Percentiles rank a stretch among this genome's conserved stretches.
Evolutionary conservation across 83 land plant species (phyloP).

Genomic region (Diphasiastrum complanatum): DNA sequence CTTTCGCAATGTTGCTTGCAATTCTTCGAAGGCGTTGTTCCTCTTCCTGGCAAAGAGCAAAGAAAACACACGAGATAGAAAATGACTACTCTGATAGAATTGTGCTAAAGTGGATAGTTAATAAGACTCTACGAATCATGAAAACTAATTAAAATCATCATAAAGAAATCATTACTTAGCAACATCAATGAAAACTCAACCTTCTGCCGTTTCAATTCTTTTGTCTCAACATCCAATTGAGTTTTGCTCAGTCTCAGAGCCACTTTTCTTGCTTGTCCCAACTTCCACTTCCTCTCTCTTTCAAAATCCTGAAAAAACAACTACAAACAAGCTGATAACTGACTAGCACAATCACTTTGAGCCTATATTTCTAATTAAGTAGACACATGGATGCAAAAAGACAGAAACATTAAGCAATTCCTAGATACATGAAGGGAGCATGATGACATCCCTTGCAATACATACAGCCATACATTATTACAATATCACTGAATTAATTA

Average conservation of each 20-base stretch:
- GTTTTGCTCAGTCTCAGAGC: constrained; percentile 76
- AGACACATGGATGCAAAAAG: too few relatives aligned
- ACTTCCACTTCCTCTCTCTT: constrained; percentile 94
- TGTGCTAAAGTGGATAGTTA: not conserved
- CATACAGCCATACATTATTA: too few relatives aligned
- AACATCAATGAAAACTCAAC: constrained; percentile 31
- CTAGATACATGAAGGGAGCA: too few relatives aligned
- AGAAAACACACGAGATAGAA: constrained; percentile 9
- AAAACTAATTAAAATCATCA: too few relatives aligned
- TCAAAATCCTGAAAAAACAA: constrained; percentile 78
- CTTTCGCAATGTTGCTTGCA: constrained; percentile 90
- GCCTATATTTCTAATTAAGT: too few relatives aligned
- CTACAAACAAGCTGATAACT: too few relatives aligned
- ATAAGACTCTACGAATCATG: too few relatives aligned
- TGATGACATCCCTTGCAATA: too few relatives aligned
- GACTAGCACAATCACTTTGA: too few relatives aligned
- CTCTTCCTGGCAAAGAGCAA: constrained; percentile 59
- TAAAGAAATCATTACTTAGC: not conserved
- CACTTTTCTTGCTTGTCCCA: constrained; percentile 83
- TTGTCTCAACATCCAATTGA: constrained; percentile 63
- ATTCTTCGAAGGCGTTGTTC: constrained; percentile 81
- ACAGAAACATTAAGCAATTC: too few relatives aligned
- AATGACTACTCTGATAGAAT: not conserved
- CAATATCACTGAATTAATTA: too few relatives aligned
- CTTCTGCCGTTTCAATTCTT: constrained; percentile 74